Evolutionary conservation across 164 flowering plant genomes (phyloP), one percentile per base, ranked within the genome.

Genomic region (Dillenia suffruticosa): DNA sequence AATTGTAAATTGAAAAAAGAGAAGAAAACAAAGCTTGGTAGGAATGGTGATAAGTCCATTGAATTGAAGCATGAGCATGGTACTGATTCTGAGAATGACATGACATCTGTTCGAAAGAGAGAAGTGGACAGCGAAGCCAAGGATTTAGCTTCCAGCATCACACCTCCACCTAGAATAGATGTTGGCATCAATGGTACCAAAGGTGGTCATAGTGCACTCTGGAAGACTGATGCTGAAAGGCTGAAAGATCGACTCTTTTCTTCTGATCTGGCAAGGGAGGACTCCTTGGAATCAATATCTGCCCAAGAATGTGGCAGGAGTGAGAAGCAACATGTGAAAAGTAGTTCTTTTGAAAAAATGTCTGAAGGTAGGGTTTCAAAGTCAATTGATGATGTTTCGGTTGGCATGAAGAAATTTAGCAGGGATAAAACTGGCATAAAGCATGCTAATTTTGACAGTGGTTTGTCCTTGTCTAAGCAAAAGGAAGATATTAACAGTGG

Each of bases 81-180:
- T 47, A 70, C 46, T 9, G 64, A 65, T 65, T 45, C 19, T 46
- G 58, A 54, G 46, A 56, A 70, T 57, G 68, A 53, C 12, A 58
- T 53, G 44, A 49, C 51, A 43, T 10, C 59, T 26, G n/a, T 57
- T 26, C 6, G 54, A 40, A 69, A 74, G 70, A 76, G 71, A 62
- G 79, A 77, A 57, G 54, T 62, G 22, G 79, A 69, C 51, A 72
- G 63, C 54, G 76, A 76, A 51, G 57, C 75, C 59, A 78, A 58
- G 49, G 74, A 76, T 56, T 48, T 64, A 67, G 58, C 16, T 46
- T 51, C 68, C 54, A 63, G 69, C 50, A 54, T 62, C 12, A 51
- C 71, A 12, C 50, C 57, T 24, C 61, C 46, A 44, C 40, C 63
- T 3, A 69, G 51, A 54, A 55, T 22, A 11, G 10, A 32, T 68